Percentiles rank a stretch among this genome's conserved stretches.
Conservation (phyloP, 73 alveolate species). For the Tetrahymena thermophila region DNA sequence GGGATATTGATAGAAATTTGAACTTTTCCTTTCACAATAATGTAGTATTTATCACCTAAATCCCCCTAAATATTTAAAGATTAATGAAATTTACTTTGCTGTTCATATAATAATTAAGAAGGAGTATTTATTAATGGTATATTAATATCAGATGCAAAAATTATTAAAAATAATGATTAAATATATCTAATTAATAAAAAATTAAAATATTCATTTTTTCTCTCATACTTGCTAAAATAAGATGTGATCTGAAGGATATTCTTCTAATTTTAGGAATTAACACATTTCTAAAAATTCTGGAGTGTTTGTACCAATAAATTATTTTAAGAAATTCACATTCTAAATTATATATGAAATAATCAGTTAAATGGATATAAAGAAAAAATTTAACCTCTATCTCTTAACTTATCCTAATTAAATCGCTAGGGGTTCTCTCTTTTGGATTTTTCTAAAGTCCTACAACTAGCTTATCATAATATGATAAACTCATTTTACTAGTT, state of each 20-base stretch:
- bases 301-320: conserved; percentile 9
- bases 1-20: conserved; percentile 21
- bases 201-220: background rate
- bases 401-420: background rate
- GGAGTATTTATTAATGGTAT: background rate
- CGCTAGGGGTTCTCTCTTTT: background rate
- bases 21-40: conserved; percentile 30
- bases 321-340: background rate
- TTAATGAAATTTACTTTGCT: background rate
- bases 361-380: background rate
- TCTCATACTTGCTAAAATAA: background rate
- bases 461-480: background rate
- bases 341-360: background rate
- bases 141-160: background rate
- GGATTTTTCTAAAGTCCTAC: background rate
- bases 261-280: conserved; percentile 11
- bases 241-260: conserved; percentile 2
- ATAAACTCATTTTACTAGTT: background rate
- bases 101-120: too few species aligned
- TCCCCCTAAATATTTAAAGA: background rate
- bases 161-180: too few species aligned
- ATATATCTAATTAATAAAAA: background rate
- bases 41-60: conserved; percentile 38
- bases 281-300: conserved; percentile 40
- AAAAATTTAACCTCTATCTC: background rate